These are phyloP conservation scores for Panicum miliaceum DNA, from an alignment of 176 grass and related monocot genomes.

Conservation along the genomic window DNA sequence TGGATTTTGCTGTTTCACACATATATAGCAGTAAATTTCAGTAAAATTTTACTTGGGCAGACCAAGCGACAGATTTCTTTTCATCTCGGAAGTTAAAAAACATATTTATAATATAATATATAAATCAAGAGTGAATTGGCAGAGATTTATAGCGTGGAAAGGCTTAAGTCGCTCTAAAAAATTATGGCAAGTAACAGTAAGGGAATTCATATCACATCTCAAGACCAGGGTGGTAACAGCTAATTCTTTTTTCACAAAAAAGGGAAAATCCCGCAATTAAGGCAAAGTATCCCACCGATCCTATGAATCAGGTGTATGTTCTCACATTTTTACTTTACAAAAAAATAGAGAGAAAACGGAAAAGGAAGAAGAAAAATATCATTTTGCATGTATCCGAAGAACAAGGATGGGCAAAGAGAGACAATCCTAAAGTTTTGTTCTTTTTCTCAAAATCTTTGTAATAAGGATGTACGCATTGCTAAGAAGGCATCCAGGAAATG, in stretches of 20 bases:
- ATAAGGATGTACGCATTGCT: not conserved
- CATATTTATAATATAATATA: not conserved
- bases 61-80: not conserved
- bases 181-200: not conserved
- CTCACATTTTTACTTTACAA: not conserved
- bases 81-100: not conserved
- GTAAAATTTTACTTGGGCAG: not conserved
- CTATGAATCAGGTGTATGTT: not conserved
- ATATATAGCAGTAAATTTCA: not conserved
- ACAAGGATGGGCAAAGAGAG: not conserved
- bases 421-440: not conserved
- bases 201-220: not conserved
- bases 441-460: not conserved
- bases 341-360: not conserved
- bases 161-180: not conserved
- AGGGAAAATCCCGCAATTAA: not conserved
- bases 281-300: not conserved
- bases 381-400: not conserved
- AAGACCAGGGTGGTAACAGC: constrained; percentile 6
- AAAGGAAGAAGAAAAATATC: not conserved
- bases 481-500: not conserved
- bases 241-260: not conserved
- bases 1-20: not conserved
- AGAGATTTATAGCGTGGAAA: not conserved
- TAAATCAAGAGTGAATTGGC: not conserved